These are phyloP conservation scores for Macaranga tanarius DNA, from an alignment of 441 rosid species.

Conservation along the genomic window DNA sequence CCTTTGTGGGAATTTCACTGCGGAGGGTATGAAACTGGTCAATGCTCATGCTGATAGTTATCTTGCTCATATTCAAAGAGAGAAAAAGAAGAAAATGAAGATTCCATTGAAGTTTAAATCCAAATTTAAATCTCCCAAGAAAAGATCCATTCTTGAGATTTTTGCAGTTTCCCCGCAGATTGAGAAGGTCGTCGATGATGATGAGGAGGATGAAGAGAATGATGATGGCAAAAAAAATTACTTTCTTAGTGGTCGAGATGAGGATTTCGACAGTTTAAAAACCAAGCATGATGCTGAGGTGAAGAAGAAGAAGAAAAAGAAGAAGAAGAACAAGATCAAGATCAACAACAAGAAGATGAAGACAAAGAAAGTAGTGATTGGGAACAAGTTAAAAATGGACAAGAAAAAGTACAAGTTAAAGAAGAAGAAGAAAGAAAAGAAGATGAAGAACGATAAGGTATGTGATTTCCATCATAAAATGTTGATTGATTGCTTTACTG, in stretches of 20 bases:
- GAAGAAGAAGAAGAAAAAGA: background rate
- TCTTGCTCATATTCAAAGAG: background rate
- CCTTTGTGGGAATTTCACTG: constrained; percentile 4
- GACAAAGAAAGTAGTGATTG: background rate
- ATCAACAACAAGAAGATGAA: constrained; percentile 2
- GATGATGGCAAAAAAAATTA: background rate
- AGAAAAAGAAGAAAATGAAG: background rate
- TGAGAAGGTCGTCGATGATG: background rate
- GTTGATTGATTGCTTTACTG: background rate
- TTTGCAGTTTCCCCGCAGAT: constrained; percentile 10
- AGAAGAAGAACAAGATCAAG: background rate
- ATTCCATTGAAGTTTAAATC: background rate
- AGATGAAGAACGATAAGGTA: constrained; percentile 6
- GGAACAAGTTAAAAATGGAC: background rate
- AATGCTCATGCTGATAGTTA: background rate
- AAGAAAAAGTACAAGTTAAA: constrained; percentile 1
- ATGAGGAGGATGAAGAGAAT: background rate
- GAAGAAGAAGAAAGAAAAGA: background rate
- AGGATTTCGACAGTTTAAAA: too few species aligned
- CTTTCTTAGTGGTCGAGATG: background rate
- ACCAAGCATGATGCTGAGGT: too few species aligned
- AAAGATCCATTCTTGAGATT: constrained; percentile 17
- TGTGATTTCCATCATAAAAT: background rate
- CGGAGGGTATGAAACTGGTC: background rate
- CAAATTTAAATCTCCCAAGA: constrained; percentile 10